These are phyloP conservation scores for Aspergillus brasiliensis DNA, from an alignment of 2,329 filamentous ascomycete genomes.

Conservation along the genomic window DNA sequence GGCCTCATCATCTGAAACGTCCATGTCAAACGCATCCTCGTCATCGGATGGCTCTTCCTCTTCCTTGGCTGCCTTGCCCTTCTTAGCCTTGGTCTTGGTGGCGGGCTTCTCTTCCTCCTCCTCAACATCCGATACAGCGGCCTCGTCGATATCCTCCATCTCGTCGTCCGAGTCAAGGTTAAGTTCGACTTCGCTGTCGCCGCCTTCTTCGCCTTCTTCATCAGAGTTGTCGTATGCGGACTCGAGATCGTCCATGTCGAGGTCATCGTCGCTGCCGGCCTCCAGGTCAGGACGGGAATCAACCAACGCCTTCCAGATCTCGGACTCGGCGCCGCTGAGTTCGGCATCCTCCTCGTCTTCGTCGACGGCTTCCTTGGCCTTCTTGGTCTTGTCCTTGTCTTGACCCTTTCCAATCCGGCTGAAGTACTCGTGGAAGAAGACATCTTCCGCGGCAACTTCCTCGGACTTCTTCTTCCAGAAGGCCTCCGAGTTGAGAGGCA, in stretches of 20 bases:
- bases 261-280: conserved; percentile 59
- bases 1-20: conserved; percentile 50
- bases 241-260: conserved; percentile 59
- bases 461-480: conserved; percentile 93
- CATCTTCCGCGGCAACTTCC: conserved; percentile 85
- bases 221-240: conserved; percentile 51
- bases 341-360: conserved; percentile 42
- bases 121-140: conserved; percentile 50
- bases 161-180: conserved; percentile 52
- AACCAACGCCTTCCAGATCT: conserved; percentile 91
- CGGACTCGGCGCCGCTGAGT: conserved; percentile 68
- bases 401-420: conserved; percentile 64
- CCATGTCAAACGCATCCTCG: conserved; percentile 56
- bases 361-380: conserved; percentile 54
- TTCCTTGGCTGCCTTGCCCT: conserved; percentile 36
- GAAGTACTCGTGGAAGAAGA: conserved; percentile 99
- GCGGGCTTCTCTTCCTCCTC: conserved; percentile 23
- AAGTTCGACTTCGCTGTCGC: conserved; percentile 50
- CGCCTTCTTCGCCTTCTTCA: conserved; percentile 44
- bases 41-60: conserved; percentile 45
- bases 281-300: conserved; percentile 77
- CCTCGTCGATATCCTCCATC: conserved; percentile 51
- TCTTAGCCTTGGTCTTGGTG: conserved; percentile 29
- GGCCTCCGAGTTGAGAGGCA: conserved; percentile 78
- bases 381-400: conserved; percentile 52